These are phyloP conservation scores for Yarrowia galli DNA, from an alignment of 1,139 yeast genomes.

Conservation along the genomic window DNA sequence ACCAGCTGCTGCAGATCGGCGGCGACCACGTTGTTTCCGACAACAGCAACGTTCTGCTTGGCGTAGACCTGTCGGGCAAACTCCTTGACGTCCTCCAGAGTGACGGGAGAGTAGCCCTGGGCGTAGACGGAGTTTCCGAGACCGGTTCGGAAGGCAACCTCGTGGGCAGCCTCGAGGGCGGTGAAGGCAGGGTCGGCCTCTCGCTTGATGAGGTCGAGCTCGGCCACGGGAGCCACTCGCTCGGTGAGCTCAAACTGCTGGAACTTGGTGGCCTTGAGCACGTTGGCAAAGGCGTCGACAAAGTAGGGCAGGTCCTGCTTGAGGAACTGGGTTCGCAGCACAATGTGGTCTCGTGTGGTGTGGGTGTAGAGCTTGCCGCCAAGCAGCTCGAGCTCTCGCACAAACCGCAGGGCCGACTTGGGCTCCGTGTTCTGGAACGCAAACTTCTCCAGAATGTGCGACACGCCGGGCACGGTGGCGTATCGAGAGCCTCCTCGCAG, in stretches of 20 bases:
- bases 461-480: constrained; percentile 72
- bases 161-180: constrained; percentile 83
- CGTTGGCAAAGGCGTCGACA: constrained; percentile 84
- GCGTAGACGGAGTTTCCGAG: constrained; percentile 84
- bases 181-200: constrained; percentile 60
- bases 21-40: constrained; percentile 76
- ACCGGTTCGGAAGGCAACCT: constrained; percentile 84
- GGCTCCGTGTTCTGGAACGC: constrained; percentile 80
- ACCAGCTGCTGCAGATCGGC: constrained; percentile 74
- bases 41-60: constrained; percentile 71
- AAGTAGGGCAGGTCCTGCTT: constrained; percentile 90
- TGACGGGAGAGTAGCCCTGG: constrained; percentile 65
- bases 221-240: constrained; percentile 80
- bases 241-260: constrained; percentile 80
- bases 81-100: constrained; percentile 69
- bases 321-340: constrained; percentile 81
- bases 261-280: constrained; percentile 73
- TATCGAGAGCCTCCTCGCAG: constrained; percentile 88
- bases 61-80: constrained; percentile 76
- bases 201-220: constrained; percentile 59
- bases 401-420: constrained; percentile 89
- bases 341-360: constrained; percentile 84
- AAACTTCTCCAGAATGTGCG: constrained; percentile 86
- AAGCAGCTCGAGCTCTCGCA: constrained; percentile 92
- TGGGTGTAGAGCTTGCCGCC: constrained; percentile 79